Percentiles rank a stretch among this genome's conserved stretches.
These are phyloP conservation scores for Cercospora berteroae DNA, from an alignment of 2,329 filamentous ascomycete species.

Conservation along the genomic window DNA sequence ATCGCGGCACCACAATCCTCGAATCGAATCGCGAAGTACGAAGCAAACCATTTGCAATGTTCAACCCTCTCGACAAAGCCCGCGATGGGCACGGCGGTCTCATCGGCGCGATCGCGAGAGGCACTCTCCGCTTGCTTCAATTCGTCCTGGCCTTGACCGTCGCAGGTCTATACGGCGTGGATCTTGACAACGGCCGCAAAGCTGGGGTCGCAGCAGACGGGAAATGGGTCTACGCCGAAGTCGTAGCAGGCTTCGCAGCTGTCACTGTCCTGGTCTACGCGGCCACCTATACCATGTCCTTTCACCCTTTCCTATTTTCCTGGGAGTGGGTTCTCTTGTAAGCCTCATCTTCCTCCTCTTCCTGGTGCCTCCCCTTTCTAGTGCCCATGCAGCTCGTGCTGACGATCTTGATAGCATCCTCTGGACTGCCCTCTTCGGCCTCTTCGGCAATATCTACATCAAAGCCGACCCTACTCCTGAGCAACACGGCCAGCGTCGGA, in stretches of 20 bases:
- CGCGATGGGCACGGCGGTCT: slow-evolving; percentile 31
- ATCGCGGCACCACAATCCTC: not conserved
- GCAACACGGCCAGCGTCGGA: slow-evolving; percentile 60
- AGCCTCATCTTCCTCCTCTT: slow-evolving; percentile 19
- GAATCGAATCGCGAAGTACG: not conserved
- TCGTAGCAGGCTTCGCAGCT: slow-evolving; percentile 65
- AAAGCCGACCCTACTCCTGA: slow-evolving; percentile 58
- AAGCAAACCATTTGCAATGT: slow-evolving; percentile 18
- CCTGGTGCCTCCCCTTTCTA: too few species aligned
- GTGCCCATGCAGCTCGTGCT: not conserved
- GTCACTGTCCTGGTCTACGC: slow-evolving; percentile 62
- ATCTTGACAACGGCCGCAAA: slow-evolving; percentile 58
- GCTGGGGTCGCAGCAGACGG: slow-evolving; percentile 55
- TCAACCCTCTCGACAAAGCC: slow-evolving; percentile 32
- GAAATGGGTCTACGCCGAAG: slow-evolving; percentile 78
- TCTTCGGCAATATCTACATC: slow-evolving; percentile 82
- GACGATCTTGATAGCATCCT: slow-evolving; percentile 51
- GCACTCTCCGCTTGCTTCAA: slow-evolving; percentile 68
- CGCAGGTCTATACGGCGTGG: slow-evolving; percentile 72
- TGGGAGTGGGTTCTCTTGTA: slow-evolving; percentile 70
- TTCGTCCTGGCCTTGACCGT: slow-evolving; percentile 74
- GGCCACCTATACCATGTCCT: slow-evolving; percentile 57
- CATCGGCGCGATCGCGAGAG: slow-evolving; percentile 53
- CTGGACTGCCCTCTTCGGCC: slow-evolving; percentile 77
- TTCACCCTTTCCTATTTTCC: slow-evolving; percentile 52